Percentiles rank a stretch among this genome's conserved stretches.
phyloP scores from a whole-genome alignment of 2,329 filamentous ascomycete species.

The Saccharata proteae region DNA sequence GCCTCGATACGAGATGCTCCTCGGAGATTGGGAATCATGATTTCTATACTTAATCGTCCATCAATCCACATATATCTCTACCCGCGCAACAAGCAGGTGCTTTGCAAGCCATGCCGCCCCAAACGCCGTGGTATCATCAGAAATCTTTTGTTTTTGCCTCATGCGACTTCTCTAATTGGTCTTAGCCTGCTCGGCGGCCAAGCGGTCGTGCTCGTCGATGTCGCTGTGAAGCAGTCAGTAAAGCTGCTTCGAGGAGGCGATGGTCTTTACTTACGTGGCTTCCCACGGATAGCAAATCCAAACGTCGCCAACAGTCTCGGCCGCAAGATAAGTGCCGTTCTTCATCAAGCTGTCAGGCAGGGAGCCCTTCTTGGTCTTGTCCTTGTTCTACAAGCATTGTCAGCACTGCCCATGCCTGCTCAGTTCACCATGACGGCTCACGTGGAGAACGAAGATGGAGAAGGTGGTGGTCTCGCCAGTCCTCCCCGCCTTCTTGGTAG shows the following conservation, averaged over 20 bases:
- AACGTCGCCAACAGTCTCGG: slow-evolving; percentile 77
- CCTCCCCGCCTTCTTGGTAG: slow-evolving; percentile 59
- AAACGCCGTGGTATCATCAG: background rate
- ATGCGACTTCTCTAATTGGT: background rate
- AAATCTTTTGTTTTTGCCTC: background rate
- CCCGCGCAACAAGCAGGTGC: too few species aligned
- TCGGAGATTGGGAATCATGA: too few species aligned
- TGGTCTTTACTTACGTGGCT: slow-evolving; percentile 46
- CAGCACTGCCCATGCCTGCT: slow-evolving; percentile 29
- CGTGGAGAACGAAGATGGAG: slow-evolving; percentile 89
- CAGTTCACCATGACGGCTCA: slow-evolving; percentile 41
- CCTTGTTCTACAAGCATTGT: too few species aligned
- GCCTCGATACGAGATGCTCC: too few species aligned
- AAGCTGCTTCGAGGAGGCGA: background rate
- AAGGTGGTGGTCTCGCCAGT: slow-evolving; percentile 70
- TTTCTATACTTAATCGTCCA: too few species aligned
- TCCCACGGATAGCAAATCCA: slow-evolving; percentile 99
- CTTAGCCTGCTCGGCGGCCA: slow-evolving; percentile 32
- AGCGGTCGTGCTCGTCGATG: slow-evolving; percentile 79
- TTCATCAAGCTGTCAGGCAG: slow-evolving; percentile 68
- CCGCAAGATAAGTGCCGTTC: slow-evolving; percentile 66
- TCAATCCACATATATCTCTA: too few species aligned
- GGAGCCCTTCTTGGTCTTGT: slow-evolving; percentile 86
- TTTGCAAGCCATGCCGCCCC: too few species aligned
- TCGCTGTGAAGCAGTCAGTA: slow-evolving; percentile 36